Percentiles rank a stretch among this genome's conserved stretches.
Conservation (phyloP, 495 filamentous ascomycete genomes). For the Neurospora terricola region DNA sequence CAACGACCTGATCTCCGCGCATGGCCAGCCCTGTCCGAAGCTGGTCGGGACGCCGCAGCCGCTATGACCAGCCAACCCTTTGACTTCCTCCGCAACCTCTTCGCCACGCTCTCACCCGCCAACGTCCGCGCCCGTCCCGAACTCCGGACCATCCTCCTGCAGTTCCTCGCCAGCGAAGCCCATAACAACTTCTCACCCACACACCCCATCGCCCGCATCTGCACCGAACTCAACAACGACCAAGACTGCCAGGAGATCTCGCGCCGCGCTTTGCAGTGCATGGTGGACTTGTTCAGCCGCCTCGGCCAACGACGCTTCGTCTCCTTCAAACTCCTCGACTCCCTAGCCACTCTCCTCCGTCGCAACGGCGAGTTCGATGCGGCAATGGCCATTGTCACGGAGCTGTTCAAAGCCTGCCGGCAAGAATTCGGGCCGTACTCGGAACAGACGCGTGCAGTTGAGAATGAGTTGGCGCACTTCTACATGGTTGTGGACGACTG, state of each 20-base stretch:
- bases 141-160: slow-evolving; percentile 18
- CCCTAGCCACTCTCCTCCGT: slow-evolving; percentile 23
- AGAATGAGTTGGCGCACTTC: slow-evolving; percentile 23
- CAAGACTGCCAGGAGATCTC: slow-evolving; percentile 23
- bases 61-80: slow-evolving; percentile 23
- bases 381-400: slow-evolving; percentile 18
- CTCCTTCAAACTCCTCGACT: slow-evolving; percentile 24
- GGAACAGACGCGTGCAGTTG: slow-evolving; percentile 16
- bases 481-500: slow-evolving; percentile 19
- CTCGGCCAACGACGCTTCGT: slow-evolving; percentile 19
- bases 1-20: slow-evolving; percentile 12
- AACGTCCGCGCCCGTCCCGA: slow-evolving; percentile 22
- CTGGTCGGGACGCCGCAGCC: slow-evolving; percentile 14
- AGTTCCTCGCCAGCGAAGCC: slow-evolving; percentile 19
- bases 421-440: slow-evolving; percentile 18
- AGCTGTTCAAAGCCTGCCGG: slow-evolving; percentile 17
- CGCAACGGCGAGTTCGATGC: slow-evolving; percentile 22
- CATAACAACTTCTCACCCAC: slow-evolving; percentile 15
- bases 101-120: slow-evolving; percentile 20
- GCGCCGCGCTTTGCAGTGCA: slow-evolving; percentile 21
- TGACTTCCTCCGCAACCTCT: slow-evolving; percentile 24
- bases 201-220: slow-evolving; percentile 21
- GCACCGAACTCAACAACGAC: slow-evolving; percentile 16
- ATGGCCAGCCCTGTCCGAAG: slow-evolving; percentile 18
- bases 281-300: slow-evolving; percentile 23